Conservation (phyloP, 2,329 filamentous ascomycete genomes). For the Cladophialophora psammophila region DNA sequence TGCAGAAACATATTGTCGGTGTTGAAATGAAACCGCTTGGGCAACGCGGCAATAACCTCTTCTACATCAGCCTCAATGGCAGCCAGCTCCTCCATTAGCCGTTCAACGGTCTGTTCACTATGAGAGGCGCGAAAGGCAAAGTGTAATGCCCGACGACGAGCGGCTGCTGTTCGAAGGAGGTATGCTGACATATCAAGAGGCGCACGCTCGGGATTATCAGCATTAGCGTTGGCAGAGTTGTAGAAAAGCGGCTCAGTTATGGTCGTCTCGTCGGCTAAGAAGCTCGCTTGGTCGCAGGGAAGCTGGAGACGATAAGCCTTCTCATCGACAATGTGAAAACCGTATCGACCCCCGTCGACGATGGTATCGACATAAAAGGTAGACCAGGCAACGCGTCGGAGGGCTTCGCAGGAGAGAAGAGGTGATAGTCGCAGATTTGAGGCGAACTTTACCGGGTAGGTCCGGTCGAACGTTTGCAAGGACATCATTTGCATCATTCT, state of each 20-base stretch:
- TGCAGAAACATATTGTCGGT: slow-evolving; percentile 2
- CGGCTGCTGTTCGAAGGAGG: slow-evolving; percentile 2
- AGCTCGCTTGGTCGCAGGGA: not conserved
- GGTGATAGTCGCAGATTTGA: not conserved
- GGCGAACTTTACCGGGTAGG: not conserved
- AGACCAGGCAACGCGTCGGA: not conserved
- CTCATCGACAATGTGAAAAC: slow-evolving; percentile 1
- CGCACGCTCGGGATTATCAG: not conserved
- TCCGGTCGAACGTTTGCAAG: slow-evolving; percentile 10
- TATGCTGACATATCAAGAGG: slow-evolving; percentile 1
- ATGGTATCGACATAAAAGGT: not conserved
- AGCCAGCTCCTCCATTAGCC: not conserved
- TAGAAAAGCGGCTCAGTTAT: not conserved
- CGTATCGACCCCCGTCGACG: not conserved
- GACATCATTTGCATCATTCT: slow-evolving; percentile 14
- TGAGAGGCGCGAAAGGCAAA: not conserved
- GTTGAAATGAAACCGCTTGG: not conserved
- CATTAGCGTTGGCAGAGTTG: not conserved
- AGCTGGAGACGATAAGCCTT: not conserved
- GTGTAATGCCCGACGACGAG: not conserved
- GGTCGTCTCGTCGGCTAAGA: not conserved
- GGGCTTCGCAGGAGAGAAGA: not conserved
- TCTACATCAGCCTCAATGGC: not conserved
- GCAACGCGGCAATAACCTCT: not conserved
- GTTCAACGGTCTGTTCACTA: not conserved